A percentile compares a stretch with the other conserved stretches of the same genome.
Evolutionary conservation across 2,329 filamentous ascomycete genomes (phyloP).

Genomic region (Sporothrix variecibatus): DNA sequence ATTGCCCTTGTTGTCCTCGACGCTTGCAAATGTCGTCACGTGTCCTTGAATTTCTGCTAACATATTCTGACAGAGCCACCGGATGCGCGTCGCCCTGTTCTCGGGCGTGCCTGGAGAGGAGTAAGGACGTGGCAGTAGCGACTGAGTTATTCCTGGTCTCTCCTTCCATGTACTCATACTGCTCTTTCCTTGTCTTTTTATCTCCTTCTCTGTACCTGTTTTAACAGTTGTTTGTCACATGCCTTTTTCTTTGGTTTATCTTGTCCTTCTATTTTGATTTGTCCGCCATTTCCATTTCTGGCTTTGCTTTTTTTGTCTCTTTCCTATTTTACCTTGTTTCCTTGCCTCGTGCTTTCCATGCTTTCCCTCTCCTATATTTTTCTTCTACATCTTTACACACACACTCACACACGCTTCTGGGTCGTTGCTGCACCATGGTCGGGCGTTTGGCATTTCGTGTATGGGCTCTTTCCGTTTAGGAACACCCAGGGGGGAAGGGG

Average conservation of each 20-base stretch:
- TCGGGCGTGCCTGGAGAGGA: conserved; percentile 66
- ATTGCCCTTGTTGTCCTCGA: background rate
- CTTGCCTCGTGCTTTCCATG: background rate
- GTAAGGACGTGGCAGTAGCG: background rate
- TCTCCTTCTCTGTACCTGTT: conserved; percentile 15
- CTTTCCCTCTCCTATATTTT: background rate
- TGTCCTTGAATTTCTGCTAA: conserved; percentile 33
- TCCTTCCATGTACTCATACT: conserved; percentile 1
- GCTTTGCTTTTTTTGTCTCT: conserved; percentile 10
- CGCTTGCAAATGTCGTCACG: background rate
- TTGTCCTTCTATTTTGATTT: conserved; percentile 11
- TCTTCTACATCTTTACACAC: background rate
- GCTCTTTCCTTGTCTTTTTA: conserved; percentile 3
- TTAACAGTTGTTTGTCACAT: conserved; percentile 12
- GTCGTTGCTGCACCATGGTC: conserved; percentile 27
- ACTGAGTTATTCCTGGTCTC: background rate
- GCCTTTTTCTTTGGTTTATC: conserved; percentile 12
- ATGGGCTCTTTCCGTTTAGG: background rate
- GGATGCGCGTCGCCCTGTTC: conserved; percentile 75
- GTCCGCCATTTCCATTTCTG: conserved; percentile 15
- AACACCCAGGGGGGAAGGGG: background rate
- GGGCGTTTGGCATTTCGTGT: conserved; percentile 29
- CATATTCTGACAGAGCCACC: conserved; percentile 63
- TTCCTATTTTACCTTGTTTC: background rate
- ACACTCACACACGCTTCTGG: background rate